phyloP scores from a whole-genome alignment of 257 asterid species.

The Solanum pinnatisectum region DNA sequence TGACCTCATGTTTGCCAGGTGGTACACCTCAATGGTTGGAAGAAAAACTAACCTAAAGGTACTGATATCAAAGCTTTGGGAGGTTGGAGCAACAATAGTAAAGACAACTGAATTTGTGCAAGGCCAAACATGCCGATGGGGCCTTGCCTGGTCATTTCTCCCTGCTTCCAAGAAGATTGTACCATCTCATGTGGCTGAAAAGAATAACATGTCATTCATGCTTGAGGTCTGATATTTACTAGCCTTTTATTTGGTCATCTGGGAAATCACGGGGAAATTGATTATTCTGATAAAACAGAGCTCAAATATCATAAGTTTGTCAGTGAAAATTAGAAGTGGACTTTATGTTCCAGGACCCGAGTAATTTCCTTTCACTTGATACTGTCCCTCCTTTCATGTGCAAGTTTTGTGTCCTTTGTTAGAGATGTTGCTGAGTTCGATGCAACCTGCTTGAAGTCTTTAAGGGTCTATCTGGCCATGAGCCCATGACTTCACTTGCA shows the following conservation, averaged over 20 bases:
- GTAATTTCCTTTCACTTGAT: not conserved
- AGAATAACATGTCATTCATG: slow-evolving; percentile 57
- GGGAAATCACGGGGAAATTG: not conserved
- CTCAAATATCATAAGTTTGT: not conserved
- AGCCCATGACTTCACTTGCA: not conserved
- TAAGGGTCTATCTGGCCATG: not conserved
- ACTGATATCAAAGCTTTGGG: slow-evolving; percentile 69
- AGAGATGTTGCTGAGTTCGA: not conserved
- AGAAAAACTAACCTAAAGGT: slow-evolving; percentile 71
- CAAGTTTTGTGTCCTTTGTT: not conserved
- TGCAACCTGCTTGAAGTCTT: not conserved
- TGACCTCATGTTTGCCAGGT: slow-evolving; percentile 33
- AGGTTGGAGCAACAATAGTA: slow-evolving; percentile 66
- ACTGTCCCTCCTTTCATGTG: not conserved
- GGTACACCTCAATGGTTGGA: slow-evolving; percentile 96
- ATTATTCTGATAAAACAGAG: not conserved
- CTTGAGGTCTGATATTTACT: slow-evolving; percentile 47
- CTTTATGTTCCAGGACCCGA: not conserved
- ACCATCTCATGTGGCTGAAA: slow-evolving; percentile 29
- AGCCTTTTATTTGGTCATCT: not conserved
- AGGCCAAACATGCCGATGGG: slow-evolving; percentile 97
- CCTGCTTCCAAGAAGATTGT: slow-evolving; percentile 37
- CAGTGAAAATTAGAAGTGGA: not conserved
- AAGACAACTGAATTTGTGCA: slow-evolving; percentile 94
- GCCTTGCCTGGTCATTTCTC: slow-evolving; percentile 92